Evolutionary conservation across 768 basidiomycete species (phyloP), one percentile per base, ranked within the genome.

Genomic region (Lyophyllum atratum): DNA sequence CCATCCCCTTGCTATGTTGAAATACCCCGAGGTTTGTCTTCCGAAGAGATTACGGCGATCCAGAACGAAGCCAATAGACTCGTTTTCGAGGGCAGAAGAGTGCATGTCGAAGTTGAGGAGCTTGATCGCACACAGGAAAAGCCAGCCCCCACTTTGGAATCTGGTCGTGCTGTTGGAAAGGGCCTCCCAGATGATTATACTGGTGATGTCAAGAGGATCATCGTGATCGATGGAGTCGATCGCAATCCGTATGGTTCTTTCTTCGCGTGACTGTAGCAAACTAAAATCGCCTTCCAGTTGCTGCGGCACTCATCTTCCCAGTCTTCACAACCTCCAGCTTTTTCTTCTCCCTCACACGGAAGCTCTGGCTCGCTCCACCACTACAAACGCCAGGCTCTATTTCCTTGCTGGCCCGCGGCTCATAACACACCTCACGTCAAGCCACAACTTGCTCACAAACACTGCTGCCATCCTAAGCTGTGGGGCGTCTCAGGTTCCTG

Each of bases 361-460:
- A 55, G 72, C 84, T 1, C 74, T 89, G 25, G 76, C 87, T 37
- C 81, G 87, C 10, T 80, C 86, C 8, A 75, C 76, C 15, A 80
- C 84, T 2, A 81, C 84, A 0, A 86, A 87, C 55, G 85, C 84
- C 22, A 85, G 92, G 24, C 79, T 95, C 4, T 91, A 86, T 73
- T 95, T 97, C 75, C 79, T 90, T 49, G 75, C 86, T n/a, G 94
- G 93, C 4, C 87, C 89, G 15, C 86, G 93, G 22, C 79, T 93
- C 6, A 81, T 89, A 43, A 65, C 76, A 2, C 79, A 90, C 65
- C 75, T 94, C 52, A 75, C 81, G 2, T 76, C 81, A 2, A 76
- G 84, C 0, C 88, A 92, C 62, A 68, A 72, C 11, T 67, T 80
- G 4, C 77, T 94, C 31, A 76, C 84, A 2, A 69, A 68, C 44